Conservation (phyloP, 352 stramenopile species). For the Globisporangium rhizosaccharum region DNA sequence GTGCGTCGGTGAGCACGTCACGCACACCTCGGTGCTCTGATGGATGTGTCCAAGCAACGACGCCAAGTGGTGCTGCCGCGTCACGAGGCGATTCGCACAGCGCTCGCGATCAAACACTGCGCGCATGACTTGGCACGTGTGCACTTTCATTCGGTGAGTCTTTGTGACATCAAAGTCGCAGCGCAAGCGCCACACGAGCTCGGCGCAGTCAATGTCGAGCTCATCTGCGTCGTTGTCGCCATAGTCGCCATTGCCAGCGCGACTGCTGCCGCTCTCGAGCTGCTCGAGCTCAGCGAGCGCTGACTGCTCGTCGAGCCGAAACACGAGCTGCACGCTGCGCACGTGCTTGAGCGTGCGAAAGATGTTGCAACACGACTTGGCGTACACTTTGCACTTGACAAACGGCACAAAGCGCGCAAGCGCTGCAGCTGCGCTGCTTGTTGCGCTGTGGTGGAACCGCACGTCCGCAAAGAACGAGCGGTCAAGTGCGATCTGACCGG, state of each 20-base stretch:
- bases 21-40: constrained; percentile 70
- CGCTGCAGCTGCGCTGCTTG: constrained; percentile 4
- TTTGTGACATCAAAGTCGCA: constrained; percentile 88
- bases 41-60: constrained; percentile 79
- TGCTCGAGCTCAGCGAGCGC: constrained; percentile 16
- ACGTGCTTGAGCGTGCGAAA: constrained; percentile 84
- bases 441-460: constrained; percentile 9
- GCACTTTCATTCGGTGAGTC: constrained; percentile 80
- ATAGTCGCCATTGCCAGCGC: constrained; percentile 5
- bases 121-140: constrained; percentile 71
- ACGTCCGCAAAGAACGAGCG: constrained; percentile 58
- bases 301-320: constrained; percentile 45
- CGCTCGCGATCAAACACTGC: constrained; percentile 61
- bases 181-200: constrained; percentile 59
- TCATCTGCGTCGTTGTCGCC: constrained; percentile 23
- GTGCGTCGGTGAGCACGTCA: constrained; percentile 55
- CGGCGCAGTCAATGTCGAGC: constrained; percentile 53
- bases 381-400: constrained; percentile 73
- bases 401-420: constrained; percentile 26
- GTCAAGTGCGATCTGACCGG: constrained; percentile 54
- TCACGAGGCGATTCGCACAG: constrained; percentile 48
- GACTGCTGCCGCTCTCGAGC: constrained; percentile 7
- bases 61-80: constrained; percentile 66
- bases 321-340: constrained; percentile 58
- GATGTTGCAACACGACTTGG: constrained; percentile 72